Conservation (phyloP, 2,329 filamentous ascomycete genomes). For the Lomentospora prolificans region DNA sequence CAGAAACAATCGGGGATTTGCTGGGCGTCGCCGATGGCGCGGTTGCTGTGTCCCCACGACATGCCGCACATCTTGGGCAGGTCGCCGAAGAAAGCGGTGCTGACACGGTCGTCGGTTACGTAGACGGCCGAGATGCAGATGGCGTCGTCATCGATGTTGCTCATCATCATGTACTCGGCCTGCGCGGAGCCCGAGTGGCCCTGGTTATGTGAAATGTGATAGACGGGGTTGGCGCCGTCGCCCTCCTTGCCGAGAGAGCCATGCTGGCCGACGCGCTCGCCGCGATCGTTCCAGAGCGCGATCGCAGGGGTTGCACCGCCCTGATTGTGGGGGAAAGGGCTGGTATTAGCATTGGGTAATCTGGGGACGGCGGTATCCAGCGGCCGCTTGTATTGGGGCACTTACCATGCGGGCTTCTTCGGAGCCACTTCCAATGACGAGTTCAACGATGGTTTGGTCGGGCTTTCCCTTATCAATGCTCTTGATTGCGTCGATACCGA, state of each 20-base stretch:
- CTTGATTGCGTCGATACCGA: background rate
- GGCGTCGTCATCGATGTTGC: constrained; percentile 14
- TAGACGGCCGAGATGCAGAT: constrained; percentile 15
- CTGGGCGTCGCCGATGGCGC: constrained; percentile 9
- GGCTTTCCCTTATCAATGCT: background rate
- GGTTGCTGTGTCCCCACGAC: constrained; percentile 15
- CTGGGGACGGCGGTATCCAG: background rate
- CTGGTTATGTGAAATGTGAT: constrained; percentile 10
- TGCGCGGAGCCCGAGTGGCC: constrained; percentile 4
- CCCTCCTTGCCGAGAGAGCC: constrained; percentile 6
- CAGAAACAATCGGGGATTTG: constrained; percentile 15
- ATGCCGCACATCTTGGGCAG: constrained; percentile 14
- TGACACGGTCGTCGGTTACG: constrained; percentile 12
- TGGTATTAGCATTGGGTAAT: background rate
- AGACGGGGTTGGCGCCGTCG: constrained; percentile 2
- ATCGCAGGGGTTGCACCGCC: constrained; percentile 12
- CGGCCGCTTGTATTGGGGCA: background rate
- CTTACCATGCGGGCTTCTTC: background rate
- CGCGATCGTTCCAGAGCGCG: constrained; percentile 14
- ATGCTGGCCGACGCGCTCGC: constrained; percentile 12
- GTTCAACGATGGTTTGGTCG: background rate
- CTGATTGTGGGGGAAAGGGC: background rate
- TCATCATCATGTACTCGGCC: constrained; percentile 14
- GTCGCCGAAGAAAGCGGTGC: constrained; percentile 14
- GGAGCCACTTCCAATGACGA: background rate